Percentiles rank a stretch among this genome's conserved stretches.
Evolutionary conservation across 2,329 filamentous ascomycete genomes (phyloP).

Genomic region (Trichoderma atrobrunneum): DNA sequence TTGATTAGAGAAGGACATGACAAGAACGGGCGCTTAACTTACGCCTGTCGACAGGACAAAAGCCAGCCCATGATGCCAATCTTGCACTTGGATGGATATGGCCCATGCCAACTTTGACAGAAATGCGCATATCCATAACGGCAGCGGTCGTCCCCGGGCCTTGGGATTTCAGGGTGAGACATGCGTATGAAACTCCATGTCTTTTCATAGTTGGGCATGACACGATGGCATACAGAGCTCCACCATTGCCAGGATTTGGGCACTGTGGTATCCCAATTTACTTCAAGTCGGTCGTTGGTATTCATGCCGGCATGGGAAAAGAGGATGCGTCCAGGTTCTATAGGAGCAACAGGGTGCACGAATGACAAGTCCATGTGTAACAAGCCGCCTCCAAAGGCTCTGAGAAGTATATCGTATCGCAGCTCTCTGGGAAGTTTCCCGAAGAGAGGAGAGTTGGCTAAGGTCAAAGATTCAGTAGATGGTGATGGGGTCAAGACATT

Average conservation of each 20-base stretch:
- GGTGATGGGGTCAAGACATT: neutral
- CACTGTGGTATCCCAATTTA: neutral
- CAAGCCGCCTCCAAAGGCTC: neutral
- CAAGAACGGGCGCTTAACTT: rapidly evolving
- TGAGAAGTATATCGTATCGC: neutral
- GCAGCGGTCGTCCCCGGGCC: neutral
- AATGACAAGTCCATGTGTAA: neutral
- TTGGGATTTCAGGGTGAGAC: neutral
- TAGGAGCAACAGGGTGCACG: neutral
- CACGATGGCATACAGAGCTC: neutral
- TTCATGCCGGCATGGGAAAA: neutral
- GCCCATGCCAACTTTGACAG: neutral
- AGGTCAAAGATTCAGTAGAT: neutral
- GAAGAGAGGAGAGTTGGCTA: neutral
- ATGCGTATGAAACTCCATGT: neutral
- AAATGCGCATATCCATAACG: neutral
- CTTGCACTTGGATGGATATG: neutral
- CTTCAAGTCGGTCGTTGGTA: neutral
- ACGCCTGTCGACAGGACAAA: neutral
- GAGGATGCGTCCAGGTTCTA: neutral
- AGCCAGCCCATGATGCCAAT: neutral
- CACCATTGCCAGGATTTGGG: neutral
- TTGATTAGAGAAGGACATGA: neutral
- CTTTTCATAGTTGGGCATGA: neutral
- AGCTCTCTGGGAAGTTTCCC: neutral